Percentiles rank a stretch among this genome's conserved stretches.
Conservation (phyloP, 768 basidiomycete species). For the Russula foetens region DNA sequence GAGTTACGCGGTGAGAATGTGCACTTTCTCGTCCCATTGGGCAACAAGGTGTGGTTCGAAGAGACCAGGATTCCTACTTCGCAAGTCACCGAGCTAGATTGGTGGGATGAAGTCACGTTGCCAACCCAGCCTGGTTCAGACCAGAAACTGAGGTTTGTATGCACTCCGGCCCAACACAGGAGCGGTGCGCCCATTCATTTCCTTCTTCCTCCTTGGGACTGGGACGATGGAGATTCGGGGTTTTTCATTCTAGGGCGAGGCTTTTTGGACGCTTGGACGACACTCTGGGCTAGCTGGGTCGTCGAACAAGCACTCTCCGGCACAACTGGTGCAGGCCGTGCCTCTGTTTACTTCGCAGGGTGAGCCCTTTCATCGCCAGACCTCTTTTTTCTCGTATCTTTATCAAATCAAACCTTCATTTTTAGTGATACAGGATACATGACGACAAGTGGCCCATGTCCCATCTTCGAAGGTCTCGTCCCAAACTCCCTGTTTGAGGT, state of each 20-base stretch:
- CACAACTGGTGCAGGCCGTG: constrained; percentile 1
- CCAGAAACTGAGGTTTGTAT: constrained; percentile 27
- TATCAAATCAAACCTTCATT: neutral
- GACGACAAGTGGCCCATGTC: constrained; percentile 28
- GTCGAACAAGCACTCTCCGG: constrained; percentile 25
- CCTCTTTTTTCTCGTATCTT: neutral
- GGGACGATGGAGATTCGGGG: neutral
- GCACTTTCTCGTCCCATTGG: constrained; percentile 34
- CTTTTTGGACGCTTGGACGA: constrained; percentile 28
- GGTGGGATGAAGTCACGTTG: constrained; percentile 32
- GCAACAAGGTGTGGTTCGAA: constrained; percentile 27
- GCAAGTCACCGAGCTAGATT: constrained; percentile 33
- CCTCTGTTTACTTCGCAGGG: constrained; percentile 27
- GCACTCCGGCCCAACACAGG: constrained; percentile 36
- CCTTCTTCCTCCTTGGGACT: neutral
- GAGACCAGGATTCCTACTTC: constrained; percentile 26
- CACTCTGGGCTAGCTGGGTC: constrained; percentile 36
- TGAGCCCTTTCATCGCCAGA: constrained; percentile 4
- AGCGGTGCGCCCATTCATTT: constrained; percentile 27
- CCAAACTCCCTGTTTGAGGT: neutral
- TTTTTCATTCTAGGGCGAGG: constrained; percentile 26
- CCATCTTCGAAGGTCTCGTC: constrained; percentile 29
- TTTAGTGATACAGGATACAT: constrained; percentile 34
- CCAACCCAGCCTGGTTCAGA: constrained; percentile 5
- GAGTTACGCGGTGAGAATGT: constrained; percentile 20